Base-by-base conservation (phyloP, 1,284 basidiomycete species). In the Cryptococcus maquisensis region DNA sequence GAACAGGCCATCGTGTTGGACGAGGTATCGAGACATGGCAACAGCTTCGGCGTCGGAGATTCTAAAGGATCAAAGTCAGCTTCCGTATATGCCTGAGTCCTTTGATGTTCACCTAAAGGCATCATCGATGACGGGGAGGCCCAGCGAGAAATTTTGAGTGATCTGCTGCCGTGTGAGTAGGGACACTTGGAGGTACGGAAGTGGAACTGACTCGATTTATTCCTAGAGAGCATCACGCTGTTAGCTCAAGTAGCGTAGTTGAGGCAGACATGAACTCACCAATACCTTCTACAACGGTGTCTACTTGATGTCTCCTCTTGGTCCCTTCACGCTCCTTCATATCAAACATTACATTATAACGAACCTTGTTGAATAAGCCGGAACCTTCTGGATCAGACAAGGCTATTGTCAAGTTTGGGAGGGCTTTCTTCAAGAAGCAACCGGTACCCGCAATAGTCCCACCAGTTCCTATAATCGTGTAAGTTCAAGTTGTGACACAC, bases 341-440 rank as follows among this genome's bases (percentile, higher is more conserved):
- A 66, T 93, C 89, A 69, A 87, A 98, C 90, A 98, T 90, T 20
- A 98, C 96, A 7, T 92, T 94, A 63, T 86, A 82, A 75, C 88
- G 90, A 54, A 95, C 83, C 80, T 94, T 96, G 77, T 98, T 98
- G 77, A 88, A 97, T 51, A 98, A 77, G 0, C 96, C 95, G 60
- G 90, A 94, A 2, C 95, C 95, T 67, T 94, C 88, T 0, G 94
- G 94, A 77, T 99, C 95, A 2, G 90, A 84, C 35, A 98, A 80
- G 3, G 87, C 85, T 13, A 96, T 81, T n/a, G 82, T 69, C 47
- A 91, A 69, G 51, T 82, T 78, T 0, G 66, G 65, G 13, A 69
- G 52, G 41, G 64, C 61, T 21, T 64, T 61, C 57, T 80, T 96
- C 47, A 98, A 78, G 67, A 82, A 96, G 42, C 80, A 82, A 0